These are phyloP conservation scores for Pyrenochaeta sp. DNA, from an alignment of 2,329 filamentous ascomycete species.

Conservation along the genomic window DNA sequence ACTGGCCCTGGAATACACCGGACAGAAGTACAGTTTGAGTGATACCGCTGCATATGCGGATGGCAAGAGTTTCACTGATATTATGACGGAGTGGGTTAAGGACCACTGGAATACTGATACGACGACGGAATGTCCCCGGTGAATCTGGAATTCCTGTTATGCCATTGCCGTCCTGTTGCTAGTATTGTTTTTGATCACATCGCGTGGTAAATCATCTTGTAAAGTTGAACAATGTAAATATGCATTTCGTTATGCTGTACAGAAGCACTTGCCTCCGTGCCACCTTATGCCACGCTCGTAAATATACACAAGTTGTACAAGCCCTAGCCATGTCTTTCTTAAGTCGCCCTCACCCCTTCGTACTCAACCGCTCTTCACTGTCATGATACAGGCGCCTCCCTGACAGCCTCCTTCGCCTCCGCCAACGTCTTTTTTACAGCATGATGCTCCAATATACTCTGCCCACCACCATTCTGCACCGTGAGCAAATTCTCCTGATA, in stretches of 20 bases:
- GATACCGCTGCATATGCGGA: conserved; percentile 63
- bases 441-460: conserved; percentile 43
- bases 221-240: too few species aligned
- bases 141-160: too few species aligned
- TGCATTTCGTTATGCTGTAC: too few species aligned
- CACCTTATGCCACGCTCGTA: too few species aligned
- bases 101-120: conserved; percentile 57
- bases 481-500: conserved; percentile 87
- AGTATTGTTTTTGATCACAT: too few species aligned
- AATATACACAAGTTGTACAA: neutral
- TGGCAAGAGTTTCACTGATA: conserved; percentile 62
- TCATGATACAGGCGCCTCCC: conserved; percentile 29
- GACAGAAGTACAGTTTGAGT: conserved; percentile 56
- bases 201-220: too few species aligned
- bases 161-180: too few species aligned
- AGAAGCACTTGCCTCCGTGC: too few species aligned
- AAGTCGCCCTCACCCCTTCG: neutral
- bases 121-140: conserved; percentile 28
- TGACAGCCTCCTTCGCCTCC: conserved; percentile 21
- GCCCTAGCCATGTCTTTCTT: neutral
- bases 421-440: conserved; percentile 49
- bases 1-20: conserved; percentile 71
- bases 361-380: neutral
- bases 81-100: conserved; percentile 67
- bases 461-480: conserved; percentile 59